Evolutionary conservation across 2,329 filamentous ascomycete species (phyloP).

Genomic region (Hypoxylon rubiginosum): DNA sequence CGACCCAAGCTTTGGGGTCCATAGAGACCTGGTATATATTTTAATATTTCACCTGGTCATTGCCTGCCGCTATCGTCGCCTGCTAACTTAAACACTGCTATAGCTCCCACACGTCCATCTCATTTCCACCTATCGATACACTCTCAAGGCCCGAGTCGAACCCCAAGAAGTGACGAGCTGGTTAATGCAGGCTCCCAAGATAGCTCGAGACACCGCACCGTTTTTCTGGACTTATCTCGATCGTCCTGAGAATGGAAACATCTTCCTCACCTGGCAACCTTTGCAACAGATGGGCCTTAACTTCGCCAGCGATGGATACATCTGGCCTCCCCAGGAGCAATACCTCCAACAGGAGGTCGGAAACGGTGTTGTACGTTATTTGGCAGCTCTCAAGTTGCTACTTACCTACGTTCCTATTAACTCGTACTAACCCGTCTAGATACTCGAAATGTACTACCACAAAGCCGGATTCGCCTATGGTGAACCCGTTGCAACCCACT

Average conservation of each 20-base stretch:
- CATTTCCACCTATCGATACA: slow-evolving; percentile 85
- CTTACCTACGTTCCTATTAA: slow-evolving; percentile 29
- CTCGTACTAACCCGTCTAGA: slow-evolving; percentile 63
- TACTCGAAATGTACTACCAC: slow-evolving; percentile 89
- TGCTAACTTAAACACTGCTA: slow-evolving; percentile 26
- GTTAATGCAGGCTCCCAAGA: slow-evolving; percentile 85
- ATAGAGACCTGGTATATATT: slow-evolving; percentile 57
- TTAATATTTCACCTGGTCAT: slow-evolving; percentile 13
- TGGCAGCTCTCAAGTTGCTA: slow-evolving; percentile 6
- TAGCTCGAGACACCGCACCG: slow-evolving; percentile 85
- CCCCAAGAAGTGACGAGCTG: slow-evolving; percentile 85
- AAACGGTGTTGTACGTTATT: slow-evolving; percentile 66
- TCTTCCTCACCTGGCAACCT: slow-evolving; percentile 92
- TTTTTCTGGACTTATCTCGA: slow-evolving; percentile 96
- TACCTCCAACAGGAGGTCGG: slow-evolving; percentile 80
- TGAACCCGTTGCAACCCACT: slow-evolving; percentile 81
- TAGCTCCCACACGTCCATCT: slow-evolving; percentile 89
- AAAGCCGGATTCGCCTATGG: slow-evolving; percentile 83
- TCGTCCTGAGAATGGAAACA: slow-evolving; percentile 82
- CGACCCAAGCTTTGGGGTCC: slow-evolving; percentile 63
- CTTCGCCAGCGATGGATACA: slow-evolving; percentile 91
- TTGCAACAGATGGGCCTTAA: slow-evolving; percentile 76
- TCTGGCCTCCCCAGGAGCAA: slow-evolving; percentile 88
- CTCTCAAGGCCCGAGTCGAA: slow-evolving; percentile 77
- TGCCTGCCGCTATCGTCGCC: slow-evolving; percentile 2